A percentile compares a stretch with the other conserved stretches of the same genome.
Conservation (phyloP, 163 green algal species). For the Volvox carteri region DNA sequence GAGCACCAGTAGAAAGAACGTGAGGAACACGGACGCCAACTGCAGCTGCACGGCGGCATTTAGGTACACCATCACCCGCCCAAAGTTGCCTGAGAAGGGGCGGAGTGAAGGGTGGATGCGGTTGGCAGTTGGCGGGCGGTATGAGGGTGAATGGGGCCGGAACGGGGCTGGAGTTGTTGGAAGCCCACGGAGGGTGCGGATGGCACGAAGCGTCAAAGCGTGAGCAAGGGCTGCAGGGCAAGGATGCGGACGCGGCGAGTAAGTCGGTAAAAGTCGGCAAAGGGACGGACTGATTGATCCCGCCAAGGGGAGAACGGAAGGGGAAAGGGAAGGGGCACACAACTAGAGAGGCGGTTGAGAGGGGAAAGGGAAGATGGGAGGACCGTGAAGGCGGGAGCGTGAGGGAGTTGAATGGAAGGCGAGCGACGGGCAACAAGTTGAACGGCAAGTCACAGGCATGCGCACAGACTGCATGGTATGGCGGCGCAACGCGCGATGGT, state of each 20-base stretch:
- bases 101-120: not conserved
- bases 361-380: not conserved
- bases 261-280: no score
- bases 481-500: no score
- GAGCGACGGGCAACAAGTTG: not conserved
- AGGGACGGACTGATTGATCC: no score
- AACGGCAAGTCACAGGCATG: no score
- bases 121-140: not conserved
- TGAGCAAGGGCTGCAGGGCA: no score
- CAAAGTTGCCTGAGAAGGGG: conserved; percentile 11
- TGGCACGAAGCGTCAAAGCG: no score
- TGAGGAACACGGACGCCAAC: conserved; percentile 8
- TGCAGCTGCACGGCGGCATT: conserved; percentile 4
- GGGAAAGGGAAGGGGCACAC: not conserved
- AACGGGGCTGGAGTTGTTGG: no score
- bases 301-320: not conserved
- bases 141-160: not conserved
- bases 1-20: conserved; percentile 41
- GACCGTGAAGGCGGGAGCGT: not conserved
- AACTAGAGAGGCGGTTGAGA: not conserved
- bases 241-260: no score
- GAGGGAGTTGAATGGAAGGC: not conserved
- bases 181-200: no score
- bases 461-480: no score
- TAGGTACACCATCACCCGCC: conserved; percentile 7